A percentile compares a stretch with the other conserved stretches of the same genome.
phyloP scores from a whole-genome alignment of 495 filamentous ascomycete species.

The Cercophora newfieldiana region DNA sequence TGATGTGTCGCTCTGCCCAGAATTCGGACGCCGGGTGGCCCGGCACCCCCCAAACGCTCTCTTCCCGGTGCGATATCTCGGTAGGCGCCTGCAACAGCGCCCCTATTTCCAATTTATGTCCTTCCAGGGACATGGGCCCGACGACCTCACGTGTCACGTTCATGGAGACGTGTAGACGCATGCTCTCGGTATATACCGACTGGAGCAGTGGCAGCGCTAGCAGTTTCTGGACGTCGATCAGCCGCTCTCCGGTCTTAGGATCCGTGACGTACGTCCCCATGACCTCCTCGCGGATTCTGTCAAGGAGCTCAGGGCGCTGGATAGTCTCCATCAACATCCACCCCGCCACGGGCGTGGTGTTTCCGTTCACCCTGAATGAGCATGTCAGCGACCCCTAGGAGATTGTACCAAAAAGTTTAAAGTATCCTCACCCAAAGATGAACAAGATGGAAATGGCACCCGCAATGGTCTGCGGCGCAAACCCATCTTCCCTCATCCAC shows the following conservation, averaged over 20 bases:
- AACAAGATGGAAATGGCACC: neutral
- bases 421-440: neutral
- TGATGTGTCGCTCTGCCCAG: slow-evolving; percentile 38
- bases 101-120: slow-evolving; percentile 23
- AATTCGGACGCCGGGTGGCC: slow-evolving; percentile 36
- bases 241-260: neutral
- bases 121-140: slow-evolving; percentile 23
- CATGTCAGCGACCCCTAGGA: neutral
- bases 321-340: neutral
- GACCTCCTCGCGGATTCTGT: neutral
- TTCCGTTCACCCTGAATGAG: neutral
- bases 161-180: neutral
- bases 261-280: neutral
- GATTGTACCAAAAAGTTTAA: neutral
- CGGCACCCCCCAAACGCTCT: slow-evolving; percentile 27
- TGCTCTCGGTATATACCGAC: neutral
- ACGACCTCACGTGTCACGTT: slow-evolving; percentile 28
- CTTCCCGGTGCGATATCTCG: slow-evolving; percentile 28
- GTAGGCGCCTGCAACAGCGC: slow-evolving; percentile 27
- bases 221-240: neutral
- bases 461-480: neutral
- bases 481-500: neutral
- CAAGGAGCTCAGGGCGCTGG: neutral
- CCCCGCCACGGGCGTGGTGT: neutral
- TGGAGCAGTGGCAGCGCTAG: neutral